Evolutionary conservation across 345 rosid genomes (phyloP), one percentile per base, ranked within the genome.

Genomic region (Hibiscus tridactylites): DNA sequence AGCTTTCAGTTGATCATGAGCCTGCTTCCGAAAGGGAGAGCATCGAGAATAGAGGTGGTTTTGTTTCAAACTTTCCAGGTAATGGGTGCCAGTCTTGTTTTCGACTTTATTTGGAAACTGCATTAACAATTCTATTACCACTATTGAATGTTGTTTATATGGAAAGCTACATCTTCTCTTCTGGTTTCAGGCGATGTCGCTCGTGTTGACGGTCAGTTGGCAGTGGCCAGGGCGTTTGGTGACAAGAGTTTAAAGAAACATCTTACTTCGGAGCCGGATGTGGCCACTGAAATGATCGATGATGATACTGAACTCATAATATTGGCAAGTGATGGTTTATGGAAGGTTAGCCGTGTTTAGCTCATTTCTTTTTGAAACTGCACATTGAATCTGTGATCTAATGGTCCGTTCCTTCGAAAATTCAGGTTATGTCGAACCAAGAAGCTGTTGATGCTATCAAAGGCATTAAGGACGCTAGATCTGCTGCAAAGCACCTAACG

Each of bases 171-270:
- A 68, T 53, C 11, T 39, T 60, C 21, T 24, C 15, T 29, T 19
- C 4, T 71, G 58, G 71, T 74, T 67, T 72, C 83, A 92, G 99
- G 97, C 75, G 99, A 95, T 63, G 97, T 95, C 67, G 83, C 99
- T 0, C 84, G 97, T 15, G 97, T 95, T 58, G 97, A 95, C 68
- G 97, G 97, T 67, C 97, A 88, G 75, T 77, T 95, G 81, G 99
- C 99, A 0, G 96, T 95, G 83, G 91, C 94, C 15, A 92, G 99
- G 74, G 97, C 97, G 61, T 95, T 95, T 70, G 99, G 99, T 73
- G 96, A 95, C 79, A 90, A 89, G 88, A 85, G 90, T 81, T 70
- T 92, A 79, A 92, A 95, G 85, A 74, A 67, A 67, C 99, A 92
- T 84, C 87, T 95, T 73, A 90, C 96, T 76, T 90, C 97, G 17